Base-by-base conservation (phyloP, 768 basidiomycete genomes). In the Leccinum barrowsii region DNA sequence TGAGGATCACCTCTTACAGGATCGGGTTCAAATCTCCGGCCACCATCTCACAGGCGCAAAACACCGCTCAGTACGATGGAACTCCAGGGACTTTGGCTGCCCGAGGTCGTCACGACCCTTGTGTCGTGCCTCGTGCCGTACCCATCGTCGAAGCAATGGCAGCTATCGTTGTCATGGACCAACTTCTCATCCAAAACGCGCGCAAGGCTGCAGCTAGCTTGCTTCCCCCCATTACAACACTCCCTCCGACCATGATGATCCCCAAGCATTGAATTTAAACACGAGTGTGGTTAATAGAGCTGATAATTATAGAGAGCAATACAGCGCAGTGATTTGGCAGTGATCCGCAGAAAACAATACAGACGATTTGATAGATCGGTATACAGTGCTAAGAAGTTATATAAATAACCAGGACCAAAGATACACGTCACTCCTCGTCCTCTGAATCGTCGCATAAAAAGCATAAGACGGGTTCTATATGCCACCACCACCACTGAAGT, bases 91-190 rank as follows among this genome's bases (percentile, higher is more conserved):
- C 82, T 40, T 82, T 99, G 54, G 94, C 94, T 12, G 90, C 97
- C 37, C 83, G 93, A 32, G 97, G 97, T 12, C 82, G 97, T 54
- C 96, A 98, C 75, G 96, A 98, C 70, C 94, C 96, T 17, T 98
- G 96, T 71, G 96, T 99, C 48, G 94, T 99, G 5, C 96, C 96
- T 44, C 87, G 94, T 50, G 94, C 94, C 19, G 93, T 98, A 8
- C 94, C 97, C 46, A 99, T 99, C 66, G 96, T 98, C 47, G 97
- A 99, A 76, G 86, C 92, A 1, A 99, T 99, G 97, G 94, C 96
- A 0, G 87, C 89, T 26, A 80, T 98, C 51, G 96, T 98, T 59
- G 82, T 97, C 63, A 92, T 99, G 88, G 97, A 99, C 71, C 85
- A 89, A 67, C 79, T 98, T 58, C 81, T 98, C 42, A 85, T 92